phyloP scores from a whole-genome alignment of 495 filamentous ascomycete genomes.

The Xanthoparmelia taractica region DNA sequence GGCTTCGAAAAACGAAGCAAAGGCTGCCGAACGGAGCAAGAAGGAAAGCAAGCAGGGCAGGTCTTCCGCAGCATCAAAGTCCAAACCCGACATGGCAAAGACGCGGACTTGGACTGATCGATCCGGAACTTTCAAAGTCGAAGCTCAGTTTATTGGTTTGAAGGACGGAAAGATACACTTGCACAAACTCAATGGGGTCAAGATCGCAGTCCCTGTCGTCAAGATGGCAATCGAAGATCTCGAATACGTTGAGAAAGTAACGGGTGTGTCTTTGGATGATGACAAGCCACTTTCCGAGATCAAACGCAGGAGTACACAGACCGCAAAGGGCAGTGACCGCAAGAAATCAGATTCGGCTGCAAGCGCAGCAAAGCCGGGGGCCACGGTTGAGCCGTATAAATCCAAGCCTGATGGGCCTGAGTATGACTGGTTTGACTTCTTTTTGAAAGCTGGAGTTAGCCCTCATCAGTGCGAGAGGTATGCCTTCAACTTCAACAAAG shows the following conservation, averaged over 20 bases:
- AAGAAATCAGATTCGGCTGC: slow-evolving; percentile 29
- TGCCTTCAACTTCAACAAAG: slow-evolving; percentile 73
- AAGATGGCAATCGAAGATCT: slow-evolving; percentile 96
- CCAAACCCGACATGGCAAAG: slow-evolving; percentile 79
- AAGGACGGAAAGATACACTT: slow-evolving; percentile 95
- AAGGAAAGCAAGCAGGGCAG: slow-evolving; percentile 53
- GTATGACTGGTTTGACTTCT: slow-evolving; percentile 99
- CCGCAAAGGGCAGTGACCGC: slow-evolving; percentile 20
- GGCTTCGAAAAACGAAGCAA: slow-evolving; percentile 47
- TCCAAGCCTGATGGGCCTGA: slow-evolving; percentile 48
- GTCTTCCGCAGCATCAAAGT: slow-evolving; percentile 46
- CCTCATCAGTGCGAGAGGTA: slow-evolving; percentile 91
- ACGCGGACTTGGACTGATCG: slow-evolving; percentile 91
- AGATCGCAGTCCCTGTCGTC: slow-evolving; percentile 87
- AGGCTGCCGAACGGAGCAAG: slow-evolving; percentile 58
- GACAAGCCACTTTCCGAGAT: slow-evolving; percentile 91
- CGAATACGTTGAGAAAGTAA: slow-evolving; percentile 81
- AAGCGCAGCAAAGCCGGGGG: slow-evolving; percentile 39
- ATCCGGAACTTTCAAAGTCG: slow-evolving; percentile 90
- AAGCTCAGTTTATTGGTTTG: slow-evolving; percentile 91
- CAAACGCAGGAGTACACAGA: slow-evolving; percentile 36
- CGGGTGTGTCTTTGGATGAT: slow-evolving; percentile 87
- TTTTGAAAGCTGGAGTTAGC: slow-evolving; percentile 82
- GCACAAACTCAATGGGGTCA: slow-evolving; percentile 95
- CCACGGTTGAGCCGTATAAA: slow-evolving; percentile 41